A percentile compares a stretch with the other conserved stretches of the same genome.
Evolutionary conservation across 805 yeast genomes (phyloP).

Genomic region (Candida boidinii): DNA sequence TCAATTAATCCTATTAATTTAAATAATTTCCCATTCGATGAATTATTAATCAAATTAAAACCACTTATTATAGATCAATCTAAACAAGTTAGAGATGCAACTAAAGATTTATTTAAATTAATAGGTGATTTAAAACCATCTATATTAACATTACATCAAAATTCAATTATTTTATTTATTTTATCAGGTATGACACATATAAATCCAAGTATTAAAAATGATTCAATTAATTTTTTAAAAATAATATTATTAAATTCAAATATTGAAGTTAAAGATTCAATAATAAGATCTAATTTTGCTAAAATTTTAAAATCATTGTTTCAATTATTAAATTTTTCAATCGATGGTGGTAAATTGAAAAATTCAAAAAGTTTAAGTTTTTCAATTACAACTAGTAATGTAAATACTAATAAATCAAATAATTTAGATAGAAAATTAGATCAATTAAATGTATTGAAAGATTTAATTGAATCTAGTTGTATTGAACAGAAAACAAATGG

Average conservation of each 20-base stretch:
- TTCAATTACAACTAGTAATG: constrained; percentile 15
- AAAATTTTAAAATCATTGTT: constrained; percentile 62
- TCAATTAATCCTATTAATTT: constrained; percentile 5
- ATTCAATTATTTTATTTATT: constrained; percentile 59
- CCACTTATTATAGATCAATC: constrained; percentile 66
- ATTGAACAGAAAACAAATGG: constrained; percentile 6
- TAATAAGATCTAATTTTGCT: constrained; percentile 57
- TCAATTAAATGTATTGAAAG: constrained; percentile 32
- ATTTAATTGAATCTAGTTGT: constrained; percentile 18
- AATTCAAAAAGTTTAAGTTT: constrained; percentile 15
- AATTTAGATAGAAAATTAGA: constrained; percentile 20
- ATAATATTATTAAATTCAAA: constrained; percentile 49
- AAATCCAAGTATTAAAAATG: constrained; percentile 62
- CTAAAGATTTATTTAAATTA: constrained; percentile 37
- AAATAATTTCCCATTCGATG: constrained; percentile 37
- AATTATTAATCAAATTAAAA: constrained; percentile 44
- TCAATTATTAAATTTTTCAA: constrained; percentile 69
- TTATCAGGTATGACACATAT: constrained; percentile 94
- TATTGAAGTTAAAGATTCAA: constrained; percentile 27
- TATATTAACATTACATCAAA: constrained; percentile 51
- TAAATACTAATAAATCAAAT: constrained; percentile 24
- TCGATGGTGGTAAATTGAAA: constrained; percentile 20
- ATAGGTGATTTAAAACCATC: constrained; percentile 43
- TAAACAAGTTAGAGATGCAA: constrained; percentile 51
- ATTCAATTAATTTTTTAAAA: constrained; percentile 60